Base-by-base conservation (phyloP, 2,329 filamentous ascomycete species). In the Phaeoacremonium minimum region DNA sequence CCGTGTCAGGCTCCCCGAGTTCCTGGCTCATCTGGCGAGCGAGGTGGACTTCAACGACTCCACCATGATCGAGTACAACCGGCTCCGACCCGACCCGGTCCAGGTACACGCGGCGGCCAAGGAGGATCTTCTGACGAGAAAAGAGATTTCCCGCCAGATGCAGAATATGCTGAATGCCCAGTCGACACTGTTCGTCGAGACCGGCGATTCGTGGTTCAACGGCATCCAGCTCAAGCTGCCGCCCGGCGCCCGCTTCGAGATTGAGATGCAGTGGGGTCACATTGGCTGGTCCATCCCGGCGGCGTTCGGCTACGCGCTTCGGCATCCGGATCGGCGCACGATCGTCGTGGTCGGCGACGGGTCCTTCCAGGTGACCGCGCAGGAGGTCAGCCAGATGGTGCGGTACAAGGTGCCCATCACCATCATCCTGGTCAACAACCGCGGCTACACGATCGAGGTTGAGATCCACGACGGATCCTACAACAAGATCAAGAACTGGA, bases 361-460 rank as follows among this genome's bases (percentile, higher is more conserved):
- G 3, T 58, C 56, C 28, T 53, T 62, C 43, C 57, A 61, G 41
- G 48, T 56, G n/a, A 61, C 57, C 4, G 54, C 56, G 3, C 58
- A 61, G 35, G 58, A 62, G 44, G 49, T 62, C 6, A 51, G 52
- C 17, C 58, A 59, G 13, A 60, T 61, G 43, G 57, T 61, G 15
- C 45, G 56, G 16, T 52, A 51, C 38, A 45, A 52, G 15, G 47
- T 60, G 15, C 42, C 53, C 19, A 49, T 55, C 31, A 52, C 49
- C 26, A 57, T 62, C 18, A 41, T 62, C 15, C 43, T 62, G 16
- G 46, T 60, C 37, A 59, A 59, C 48, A 63, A 64, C 41, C 47
- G 54, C 26, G 58, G 60, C 5, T 63, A 64, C 41, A 62, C 59
- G 6, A 59, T 61, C 42, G 60, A 64, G 43, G 48, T 60, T 8